Base-by-base conservation (phyloP, 148 eudicot genomes). In the Rhododendron molle region DNA sequence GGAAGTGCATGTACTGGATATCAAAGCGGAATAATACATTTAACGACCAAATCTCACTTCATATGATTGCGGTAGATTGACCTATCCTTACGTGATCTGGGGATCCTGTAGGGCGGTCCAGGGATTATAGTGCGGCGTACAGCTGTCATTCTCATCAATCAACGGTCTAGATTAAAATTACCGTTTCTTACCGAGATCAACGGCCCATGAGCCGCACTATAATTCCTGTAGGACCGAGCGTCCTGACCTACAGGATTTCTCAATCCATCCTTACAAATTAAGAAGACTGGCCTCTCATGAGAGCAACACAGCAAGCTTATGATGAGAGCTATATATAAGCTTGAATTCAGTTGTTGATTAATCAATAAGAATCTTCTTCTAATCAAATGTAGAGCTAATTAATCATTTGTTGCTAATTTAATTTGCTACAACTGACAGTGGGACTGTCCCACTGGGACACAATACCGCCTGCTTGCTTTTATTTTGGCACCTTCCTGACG, bases 401-500 rank as follows among this genome's bases (percentile, higher is more conserved):
- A 32, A 1, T n/a, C n/a, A 82, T 82, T 82, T 62, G 74, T 82
- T 82, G 43, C 76, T 82, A 36, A 62, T 60, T 38, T n/a, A n/a
- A n/a, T n/a, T 62, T 82, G 84, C 34, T 43, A 23, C 9, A 62
- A 60, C 74, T 62, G 54, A 10, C n/a, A n/a, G n/a, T n/a, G n/a
- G n/a, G n/a, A n/a, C n/a, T n/a, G n/a, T 32, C 34, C 1, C 36
- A 12, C 21, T 16, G 43, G 62, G 76, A 52, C 43, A 40, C 73
- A 62, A 60, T 5, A n/a, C 26, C 73, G 20, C 84, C 73, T 40
- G 67, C n/a, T 80, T 14, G 43, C 18, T 52, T 52, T 52, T 52
- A 52, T 15, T 46, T 46, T 52, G 58, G 3, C 54, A 49, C 54
- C 54, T 49, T 49, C 54, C 14, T 8, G 52, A 49, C 52, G 52